Base-by-base conservation (phyloP, 1,284 basidiomycete species). In the Sanguinoderma infundibulare region DNA sequence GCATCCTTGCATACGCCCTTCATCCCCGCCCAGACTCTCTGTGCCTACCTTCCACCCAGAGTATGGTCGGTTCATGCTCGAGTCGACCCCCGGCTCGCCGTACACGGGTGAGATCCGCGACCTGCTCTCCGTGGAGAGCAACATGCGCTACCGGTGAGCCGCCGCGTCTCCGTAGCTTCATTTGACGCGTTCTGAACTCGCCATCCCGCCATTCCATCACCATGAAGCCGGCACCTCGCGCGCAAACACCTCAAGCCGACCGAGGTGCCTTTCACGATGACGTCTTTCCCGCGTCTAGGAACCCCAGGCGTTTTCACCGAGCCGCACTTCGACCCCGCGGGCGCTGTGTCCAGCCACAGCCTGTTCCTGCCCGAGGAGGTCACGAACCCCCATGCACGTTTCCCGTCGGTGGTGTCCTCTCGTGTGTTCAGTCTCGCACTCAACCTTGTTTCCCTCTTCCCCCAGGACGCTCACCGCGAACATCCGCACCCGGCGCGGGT, bases 21-120 rank as follows among this genome's bases (percentile, higher is more conserved):
- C 35, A 22, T 30, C 47, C 28, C 53, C 46, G 47, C 50, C 51
- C 70, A 96, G 92, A 51, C 80, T 86, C 36, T 82, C 87, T 22
- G 85, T 95, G 28, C 96, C 96, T 3, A 94, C 91, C n/a, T 99
- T 98, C 74, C 98, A 99, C 74, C 97, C 97, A 15, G 98, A 99
- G 77, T 99, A 97, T 79, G 98, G 97, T 53, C 87, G 96, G 42
- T 99, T 95, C 81, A 99, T 99, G 98, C 84, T 99, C 59, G 98
- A 99, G 77, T 96, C 95, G 7, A 99, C 97, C 0, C 98, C 98
- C 0, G 98, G 98, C 2, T 86, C 87, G 44, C 98, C 98, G 1
- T 99, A 98, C 78, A 92, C 94, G 6, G 95, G 94, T 17, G 90
- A 85, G 26, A 86, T 97, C 38, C 82, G 83, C 53, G 95, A 98